phyloP scores from a whole-genome alignment of 768 basidiomycete species.

The Strobilomyces echinocephalus region DNA sequence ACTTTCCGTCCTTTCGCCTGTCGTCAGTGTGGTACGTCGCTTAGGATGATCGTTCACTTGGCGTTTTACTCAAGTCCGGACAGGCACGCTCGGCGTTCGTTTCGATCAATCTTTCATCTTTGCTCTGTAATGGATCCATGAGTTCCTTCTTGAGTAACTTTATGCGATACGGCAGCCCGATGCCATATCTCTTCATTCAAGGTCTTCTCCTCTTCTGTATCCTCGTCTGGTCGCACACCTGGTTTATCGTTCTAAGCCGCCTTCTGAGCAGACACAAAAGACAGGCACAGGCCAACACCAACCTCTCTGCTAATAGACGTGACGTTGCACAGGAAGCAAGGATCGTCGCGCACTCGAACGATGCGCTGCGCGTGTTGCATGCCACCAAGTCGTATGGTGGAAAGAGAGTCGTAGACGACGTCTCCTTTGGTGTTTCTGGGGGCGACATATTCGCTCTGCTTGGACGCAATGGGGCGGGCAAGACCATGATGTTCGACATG shows the following conservation, averaged over 20 bases:
- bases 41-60: not conserved
- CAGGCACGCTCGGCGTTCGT: conserved; percentile 67
- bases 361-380: conserved; percentile 58
- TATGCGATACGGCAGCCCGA: conserved; percentile 66
- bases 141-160: conserved; percentile 48
- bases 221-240: conserved; percentile 71
- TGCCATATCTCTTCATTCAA: conserved; percentile 64
- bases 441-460: conserved; percentile 69
- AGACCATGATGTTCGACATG: conserved; percentile 77
- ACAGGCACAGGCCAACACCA: conserved; percentile 6
- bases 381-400: conserved; percentile 57
- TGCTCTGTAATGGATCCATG: conserved; percentile 58
- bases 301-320: conserved; percentile 25
- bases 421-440: conserved; percentile 59
- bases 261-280: conserved; percentile 23
- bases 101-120: conserved; percentile 72
- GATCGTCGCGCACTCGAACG: conserved; percentile 42
- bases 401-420: conserved; percentile 64
- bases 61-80: not conserved
- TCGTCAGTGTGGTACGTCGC: conserved; percentile 59
- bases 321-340: conserved; percentile 57
- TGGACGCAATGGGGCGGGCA: conserved; percentile 81
- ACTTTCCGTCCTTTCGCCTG: conserved; percentile 60
- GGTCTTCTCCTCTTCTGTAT: conserved; percentile 53
- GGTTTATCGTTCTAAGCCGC: conserved; percentile 45